Evolutionary conservation across 306 rosid species (phyloP).

Genomic region (Delonix regia): DNA sequence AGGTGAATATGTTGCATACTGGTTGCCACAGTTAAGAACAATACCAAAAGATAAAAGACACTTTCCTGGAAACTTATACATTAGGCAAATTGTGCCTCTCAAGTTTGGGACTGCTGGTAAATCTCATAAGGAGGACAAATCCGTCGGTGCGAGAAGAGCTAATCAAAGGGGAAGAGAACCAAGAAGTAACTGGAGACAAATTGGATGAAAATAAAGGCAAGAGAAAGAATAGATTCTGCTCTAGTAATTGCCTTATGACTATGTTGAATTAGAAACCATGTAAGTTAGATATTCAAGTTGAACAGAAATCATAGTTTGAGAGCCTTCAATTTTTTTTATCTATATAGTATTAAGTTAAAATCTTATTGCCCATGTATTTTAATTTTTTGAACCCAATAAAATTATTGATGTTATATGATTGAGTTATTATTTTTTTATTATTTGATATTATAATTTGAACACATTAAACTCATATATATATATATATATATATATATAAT

Average conservation of each 20-base stretch:
- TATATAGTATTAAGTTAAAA: no score
- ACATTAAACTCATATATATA: no score
- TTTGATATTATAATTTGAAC: no score
- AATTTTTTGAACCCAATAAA: no score
- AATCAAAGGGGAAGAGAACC: conserved; percentile 51
- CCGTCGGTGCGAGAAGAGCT: conserved; percentile 44
- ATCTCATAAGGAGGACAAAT: conserved; percentile 46
- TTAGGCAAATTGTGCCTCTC: conserved; percentile 74
- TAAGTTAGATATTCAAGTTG: neutral
- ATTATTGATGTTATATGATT: no score
- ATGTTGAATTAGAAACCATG: neutral
- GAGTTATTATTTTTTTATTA: no score
- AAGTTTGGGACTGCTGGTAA: conserved; percentile 59
- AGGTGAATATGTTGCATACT: conserved; percentile 85
- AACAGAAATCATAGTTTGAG: neutral
- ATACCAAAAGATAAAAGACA: conserved; percentile 68
- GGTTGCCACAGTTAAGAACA: conserved; percentile 67
- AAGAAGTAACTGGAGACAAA: conserved; percentile 46
- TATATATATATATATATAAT: no score
- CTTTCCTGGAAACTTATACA: conserved; percentile 73
- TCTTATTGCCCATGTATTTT: no score
- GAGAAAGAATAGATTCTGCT: neutral
- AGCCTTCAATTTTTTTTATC: neutral
- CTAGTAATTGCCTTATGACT: neutral
- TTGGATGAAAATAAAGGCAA: neutral